Conservation (phyloP, 1,284 basidiomycete genomes). For the Testicularia cyperi region DNA sequence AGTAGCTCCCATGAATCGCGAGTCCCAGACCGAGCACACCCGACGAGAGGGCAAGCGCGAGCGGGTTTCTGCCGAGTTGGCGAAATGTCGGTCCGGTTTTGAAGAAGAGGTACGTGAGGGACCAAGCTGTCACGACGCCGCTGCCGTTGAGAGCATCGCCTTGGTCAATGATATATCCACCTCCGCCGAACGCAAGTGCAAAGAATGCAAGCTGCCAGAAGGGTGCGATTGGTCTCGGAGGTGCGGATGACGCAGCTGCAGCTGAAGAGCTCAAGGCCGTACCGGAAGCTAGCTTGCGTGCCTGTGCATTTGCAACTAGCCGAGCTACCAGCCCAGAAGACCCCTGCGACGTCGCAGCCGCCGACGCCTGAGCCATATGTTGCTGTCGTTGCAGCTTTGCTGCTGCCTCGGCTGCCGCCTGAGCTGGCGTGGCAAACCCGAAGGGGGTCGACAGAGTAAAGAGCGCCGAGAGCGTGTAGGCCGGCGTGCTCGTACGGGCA, state of each 20-base stretch:
- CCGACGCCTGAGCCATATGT: conserved; percentile 7
- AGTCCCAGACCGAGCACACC: conserved; percentile 29
- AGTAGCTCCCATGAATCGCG: conserved; percentile 47
- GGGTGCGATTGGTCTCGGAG: conserved; percentile 34
- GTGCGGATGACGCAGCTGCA: no score
- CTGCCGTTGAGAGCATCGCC: conserved; percentile 52
- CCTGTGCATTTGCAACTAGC: conserved; percentile 18
- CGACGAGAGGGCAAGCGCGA: conserved; percentile 22
- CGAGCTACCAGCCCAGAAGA: conserved; percentile 17
- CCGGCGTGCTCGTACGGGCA: conserved; percentile 24
- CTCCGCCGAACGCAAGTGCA: conserved; percentile 40
- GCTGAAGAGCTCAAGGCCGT: no score
- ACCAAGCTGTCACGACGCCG: conserved; percentile 51
- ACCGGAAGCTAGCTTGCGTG: conserved; percentile 4
- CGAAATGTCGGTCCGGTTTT: conserved; percentile 29
- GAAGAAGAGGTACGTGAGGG: conserved; percentile 51
- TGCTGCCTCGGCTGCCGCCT: conserved; percentile 30
- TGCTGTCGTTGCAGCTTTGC: conserved; percentile 19
- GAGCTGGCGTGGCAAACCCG: conserved; percentile 35
- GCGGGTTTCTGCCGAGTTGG: conserved; percentile 21
- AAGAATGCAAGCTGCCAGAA: conserved; percentile 55
- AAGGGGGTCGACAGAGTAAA: conserved; percentile 45
- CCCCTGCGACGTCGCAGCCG: conserved; percentile 1
- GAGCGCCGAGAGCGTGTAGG: conserved; percentile 35
- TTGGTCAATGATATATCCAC: conserved; percentile 55